Evolutionary conservation across 768 basidiomycete species (phyloP).

Genomic region (Coprinopsis marcescibilis): DNA sequence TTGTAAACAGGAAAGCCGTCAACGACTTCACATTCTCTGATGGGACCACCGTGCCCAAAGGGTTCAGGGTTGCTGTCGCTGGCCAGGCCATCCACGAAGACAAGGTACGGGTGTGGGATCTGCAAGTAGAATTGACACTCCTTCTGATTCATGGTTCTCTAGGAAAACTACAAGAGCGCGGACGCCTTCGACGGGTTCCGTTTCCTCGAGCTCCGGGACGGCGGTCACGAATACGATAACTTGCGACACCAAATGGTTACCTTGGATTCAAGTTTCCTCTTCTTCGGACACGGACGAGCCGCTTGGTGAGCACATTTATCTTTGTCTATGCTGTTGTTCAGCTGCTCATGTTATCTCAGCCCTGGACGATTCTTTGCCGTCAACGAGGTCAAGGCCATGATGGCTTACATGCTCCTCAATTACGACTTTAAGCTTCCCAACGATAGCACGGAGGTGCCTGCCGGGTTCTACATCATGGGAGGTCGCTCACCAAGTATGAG

Average conservation of each 20-base stretch:
- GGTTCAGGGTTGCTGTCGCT: conserved; percentile 23
- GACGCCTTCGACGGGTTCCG: conserved; percentile 34
- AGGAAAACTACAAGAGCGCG: no score
- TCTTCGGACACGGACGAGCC: conserved; percentile 27
- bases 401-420: conserved; percentile 29
- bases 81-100: conserved; percentile 13
- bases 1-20: conserved; percentile 28
- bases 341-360: conserved; percentile 10
- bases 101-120: no score
- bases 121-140: no score
- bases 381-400: conserved; percentile 31
- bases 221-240: conserved; percentile 14
- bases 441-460: background rate
- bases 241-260: conserved; percentile 24
- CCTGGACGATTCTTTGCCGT: conserved; percentile 40
- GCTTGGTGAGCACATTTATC: conserved; percentile 18
- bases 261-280: conserved; percentile 18
- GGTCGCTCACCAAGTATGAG: conserved; percentile 2
- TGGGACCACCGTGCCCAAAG: conserved; percentile 22
- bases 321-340: background rate
- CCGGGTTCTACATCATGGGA: background rate
- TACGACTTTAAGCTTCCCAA: conserved; percentile 29
- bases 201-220: conserved; percentile 26
- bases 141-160: no score
- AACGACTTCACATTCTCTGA: conserved; percentile 39